Percentiles rank a stretch among this genome's conserved stretches.
Conservation (phyloP, 805 yeast genomes). For the Pichia thaimueangensis region DNA sequence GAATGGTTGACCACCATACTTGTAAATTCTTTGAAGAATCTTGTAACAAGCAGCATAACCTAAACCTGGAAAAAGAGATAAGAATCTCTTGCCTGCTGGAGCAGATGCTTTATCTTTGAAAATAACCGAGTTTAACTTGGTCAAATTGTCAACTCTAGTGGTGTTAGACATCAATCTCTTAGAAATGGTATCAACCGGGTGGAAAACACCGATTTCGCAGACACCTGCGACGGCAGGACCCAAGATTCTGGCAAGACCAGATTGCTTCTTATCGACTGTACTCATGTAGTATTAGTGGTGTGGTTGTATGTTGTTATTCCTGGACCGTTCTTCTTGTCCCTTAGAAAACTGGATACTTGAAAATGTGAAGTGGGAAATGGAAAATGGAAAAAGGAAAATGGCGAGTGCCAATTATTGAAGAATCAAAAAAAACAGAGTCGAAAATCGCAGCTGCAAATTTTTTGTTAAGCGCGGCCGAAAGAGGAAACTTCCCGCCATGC, state of each 20-base stretch:
- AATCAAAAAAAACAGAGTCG: no score
- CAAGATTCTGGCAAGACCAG: constrained; percentile 81
- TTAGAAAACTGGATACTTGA: no score
- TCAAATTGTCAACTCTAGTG: constrained; percentile 52
- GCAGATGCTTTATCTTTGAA: constrained; percentile 76
- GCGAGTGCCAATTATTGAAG: no score
- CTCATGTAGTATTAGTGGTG: no score
- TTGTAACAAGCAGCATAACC: constrained; percentile 98
- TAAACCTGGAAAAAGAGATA: constrained; percentile 92
- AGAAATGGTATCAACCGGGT: constrained; percentile 97
- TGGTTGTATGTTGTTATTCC: no score
- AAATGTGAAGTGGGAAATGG: no score
- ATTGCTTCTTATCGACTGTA: constrained; percentile 68
- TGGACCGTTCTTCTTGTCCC: no score
- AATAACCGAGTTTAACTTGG: constrained; percentile 77
- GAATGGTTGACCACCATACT: constrained; percentile 98
- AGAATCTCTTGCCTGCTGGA: constrained; percentile 60
- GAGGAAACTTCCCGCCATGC: no score
- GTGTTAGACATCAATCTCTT: constrained; percentile 88
- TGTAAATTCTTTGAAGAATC: constrained; percentile 93
- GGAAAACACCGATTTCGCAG: constrained; percentile 93
- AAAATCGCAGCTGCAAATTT: no score
- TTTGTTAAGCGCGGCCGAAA: no score
- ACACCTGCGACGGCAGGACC: constrained; percentile 99
- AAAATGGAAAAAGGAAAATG: no score